phyloP scores from a whole-genome alignment of 768 basidiomycete species.

The Tricholoma saponaceum region DNA sequence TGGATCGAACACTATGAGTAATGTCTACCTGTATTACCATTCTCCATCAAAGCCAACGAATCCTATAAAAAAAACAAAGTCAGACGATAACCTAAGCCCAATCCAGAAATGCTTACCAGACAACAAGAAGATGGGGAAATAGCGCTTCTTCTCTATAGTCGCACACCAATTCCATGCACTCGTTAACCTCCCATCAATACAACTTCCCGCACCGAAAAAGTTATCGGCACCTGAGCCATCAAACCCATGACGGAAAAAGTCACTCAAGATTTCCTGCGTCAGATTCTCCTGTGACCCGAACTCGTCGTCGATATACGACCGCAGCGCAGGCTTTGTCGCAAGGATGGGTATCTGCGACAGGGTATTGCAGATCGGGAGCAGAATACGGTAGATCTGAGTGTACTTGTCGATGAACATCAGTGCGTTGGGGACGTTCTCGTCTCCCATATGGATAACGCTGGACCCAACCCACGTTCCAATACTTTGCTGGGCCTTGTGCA shows the following conservation, averaged over 20 bases:
- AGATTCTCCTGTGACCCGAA: conserved; percentile 74
- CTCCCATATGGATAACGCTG: conserved; percentile 87
- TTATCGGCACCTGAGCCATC: conserved; percentile 91
- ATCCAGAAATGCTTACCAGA: conserved; percentile 45
- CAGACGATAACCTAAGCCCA: neutral
- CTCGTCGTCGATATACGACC: conserved; percentile 76
- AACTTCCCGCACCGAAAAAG: conserved; percentile 84
- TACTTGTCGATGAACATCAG: conserved; percentile 92
- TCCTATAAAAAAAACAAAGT: conserved; percentile 35
- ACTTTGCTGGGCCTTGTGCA: conserved; percentile 77
- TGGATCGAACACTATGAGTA: conserved; percentile 1
- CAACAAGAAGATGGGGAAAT: conserved; percentile 75
- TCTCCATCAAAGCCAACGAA: conserved; percentile 86
- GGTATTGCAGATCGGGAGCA: conserved; percentile 82
- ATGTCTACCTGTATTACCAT: conserved; percentile 46
- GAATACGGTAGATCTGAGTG: conserved; percentile 87
- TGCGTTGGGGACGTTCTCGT: conserved; percentile 81
- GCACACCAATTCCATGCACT: conserved; percentile 95
- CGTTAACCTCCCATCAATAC: conserved; percentile 80
- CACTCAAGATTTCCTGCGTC: conserved; percentile 65
- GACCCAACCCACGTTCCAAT: conserved; percentile 85
- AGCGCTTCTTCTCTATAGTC: conserved; percentile 80
- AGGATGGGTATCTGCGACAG: conserved; percentile 69
- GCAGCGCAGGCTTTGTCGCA: conserved; percentile 62
- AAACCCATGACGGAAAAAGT: conserved; percentile 87